Evolutionary conservation across 2,329 filamentous ascomycete genomes (phyloP), one percentile per base, ranked within the genome.

Genomic region (Ambrosiella cleistominuta): DNA sequence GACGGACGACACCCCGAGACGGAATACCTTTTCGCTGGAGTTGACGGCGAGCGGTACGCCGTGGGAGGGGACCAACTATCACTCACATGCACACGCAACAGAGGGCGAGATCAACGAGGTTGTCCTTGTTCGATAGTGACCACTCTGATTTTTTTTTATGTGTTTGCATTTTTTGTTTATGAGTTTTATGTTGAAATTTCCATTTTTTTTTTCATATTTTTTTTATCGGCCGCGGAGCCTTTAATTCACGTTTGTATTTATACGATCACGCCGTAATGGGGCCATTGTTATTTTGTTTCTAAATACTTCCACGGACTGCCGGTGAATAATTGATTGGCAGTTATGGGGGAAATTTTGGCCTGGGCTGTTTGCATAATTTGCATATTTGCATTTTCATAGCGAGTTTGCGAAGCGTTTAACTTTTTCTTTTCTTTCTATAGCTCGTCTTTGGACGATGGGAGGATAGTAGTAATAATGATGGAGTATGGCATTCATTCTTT

Each of bases 51-150:
- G 71, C 9, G 67, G 68, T 37, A 68, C 70, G 13, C 61, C 68
- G 49, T 74, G 72, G 71, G 70, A 70, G 17, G 67, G 66, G 7
- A 65, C 64, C 52, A 64, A 66, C 38, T 27, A 27, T 27, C 27
- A 27, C 4, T 27, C 27, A 4, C 27, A 27, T 3, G 3, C 27
- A 27, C 64, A 70, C 12, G 68, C 67, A 27, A 66, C 69, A 62
- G 71, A 75, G 57, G 70, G 71, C 56, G 74, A 75, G 60, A 63
- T 75, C 12, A 72, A 69, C 60, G 74, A 75, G 58, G 71, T 76
- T 35, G 71, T 73, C 36, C 69, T 75, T 42, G 65, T 69, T 47
- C 67, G 72, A 61, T 72, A 66, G 54, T 17, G 62, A 57, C 60
- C 60, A 44, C 57, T 58, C 44, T 61, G 40, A 52, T 54, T 58